Conservation (phyloP, 1,139 yeast genomes). For the Wickerhamomyces sp. region DNA sequence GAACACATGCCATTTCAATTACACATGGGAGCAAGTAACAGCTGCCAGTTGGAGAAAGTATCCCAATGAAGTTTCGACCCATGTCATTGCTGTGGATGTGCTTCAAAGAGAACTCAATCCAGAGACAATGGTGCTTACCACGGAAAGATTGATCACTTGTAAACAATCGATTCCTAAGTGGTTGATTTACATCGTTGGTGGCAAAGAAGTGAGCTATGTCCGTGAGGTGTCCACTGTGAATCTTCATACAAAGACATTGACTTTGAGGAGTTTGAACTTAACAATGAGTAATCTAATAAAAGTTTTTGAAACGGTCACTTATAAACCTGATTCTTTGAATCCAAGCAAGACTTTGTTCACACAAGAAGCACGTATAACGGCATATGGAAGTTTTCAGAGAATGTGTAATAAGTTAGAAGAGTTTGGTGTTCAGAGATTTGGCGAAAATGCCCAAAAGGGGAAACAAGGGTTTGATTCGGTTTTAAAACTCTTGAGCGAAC, state of each 20-base stretch:
- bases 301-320: conserved; percentile 82
- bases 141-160: conserved; percentile 88
- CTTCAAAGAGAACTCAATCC: conserved; percentile 64
- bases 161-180: conserved; percentile 84
- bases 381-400: conserved; percentile 65
- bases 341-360: conserved; percentile 57
- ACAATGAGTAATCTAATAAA: conserved; percentile 73
- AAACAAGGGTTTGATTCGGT: conserved; percentile 81
- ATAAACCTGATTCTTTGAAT: conserved; percentile 58
- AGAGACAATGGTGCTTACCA: conserved; percentile 51
- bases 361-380: conserved; percentile 87
- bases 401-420: conserved; percentile 83
- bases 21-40: conserved; percentile 92
- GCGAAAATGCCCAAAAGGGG: conserved; percentile 82
- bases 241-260: conserved; percentile 54
- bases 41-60: conserved; percentile 97
- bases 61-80: conserved; percentile 88
- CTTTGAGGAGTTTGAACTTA: conserved; percentile 80
- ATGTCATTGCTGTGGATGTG: conserved; percentile 93
- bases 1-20: conserved; percentile 61
- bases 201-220: conserved; percentile 69
- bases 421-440: conserved; percentile 86
- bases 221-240: conserved; percentile 89
- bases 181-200: conserved; percentile 72
- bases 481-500: conserved; percentile 46